phyloP scores from a whole-genome alignment of 2,329 filamentous ascomycete species.

The Oidium heveae region DNA sequence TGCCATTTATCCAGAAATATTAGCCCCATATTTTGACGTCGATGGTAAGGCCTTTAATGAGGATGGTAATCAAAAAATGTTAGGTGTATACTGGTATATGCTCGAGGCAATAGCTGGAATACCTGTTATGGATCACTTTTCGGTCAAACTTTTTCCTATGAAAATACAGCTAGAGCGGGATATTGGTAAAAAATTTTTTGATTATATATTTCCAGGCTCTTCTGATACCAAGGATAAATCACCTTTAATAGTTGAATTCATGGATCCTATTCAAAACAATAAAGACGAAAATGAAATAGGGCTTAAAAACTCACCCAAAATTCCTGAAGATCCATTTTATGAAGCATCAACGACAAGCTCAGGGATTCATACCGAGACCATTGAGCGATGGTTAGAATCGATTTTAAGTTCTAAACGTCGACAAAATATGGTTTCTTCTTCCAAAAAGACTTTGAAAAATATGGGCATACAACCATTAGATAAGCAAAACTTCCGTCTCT shows the following conservation, averaged over 20 bases:
- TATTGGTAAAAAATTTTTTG: constrained; percentile 76
- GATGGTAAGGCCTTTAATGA: constrained; percentile 27
- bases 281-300: constrained; percentile 6
- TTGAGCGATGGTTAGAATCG: constrained; percentile 62
- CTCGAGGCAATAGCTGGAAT: constrained; percentile 94
- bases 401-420: constrained; percentile 38
- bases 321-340: constrained; percentile 9
- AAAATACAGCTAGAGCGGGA: constrained; percentile 86
- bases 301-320: constrained; percentile 9
- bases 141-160: constrained; percentile 78
- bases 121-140: constrained; percentile 88
- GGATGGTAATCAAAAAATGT: constrained; percentile 50
- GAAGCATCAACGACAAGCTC: constrained; percentile 23
- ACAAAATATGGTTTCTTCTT: constrained; percentile 2
- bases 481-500: constrained; percentile 18
- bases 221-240: constrained; percentile 30
- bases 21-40: constrained; percentile 62
- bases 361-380: constrained; percentile 39
- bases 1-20: constrained; percentile 88
- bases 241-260: constrained; percentile 31
- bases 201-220: constrained; percentile 87
- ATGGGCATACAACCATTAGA: constrained; percentile 10
- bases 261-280: constrained; percentile 16
- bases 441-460: constrained; percentile 1
- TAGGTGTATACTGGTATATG: constrained; percentile 94